Evolutionary conservation across 2,329 filamentous ascomycete genomes (phyloP), one percentile per base, ranked within the genome.

Genomic region (Xylariaceae sp.): DNA sequence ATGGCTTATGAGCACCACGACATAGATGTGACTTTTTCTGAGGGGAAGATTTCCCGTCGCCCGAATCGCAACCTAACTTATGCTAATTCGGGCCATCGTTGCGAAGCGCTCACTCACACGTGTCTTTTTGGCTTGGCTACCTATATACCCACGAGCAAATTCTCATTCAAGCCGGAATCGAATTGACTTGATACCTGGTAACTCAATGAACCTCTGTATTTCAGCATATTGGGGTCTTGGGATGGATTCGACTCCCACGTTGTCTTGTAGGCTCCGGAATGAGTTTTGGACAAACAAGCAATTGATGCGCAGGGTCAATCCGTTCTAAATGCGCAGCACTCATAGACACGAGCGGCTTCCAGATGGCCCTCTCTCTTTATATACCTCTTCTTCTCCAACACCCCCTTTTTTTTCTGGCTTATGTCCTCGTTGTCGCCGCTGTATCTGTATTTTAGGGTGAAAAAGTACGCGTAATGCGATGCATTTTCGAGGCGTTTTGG

Each of bases 171-270:
- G 62, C 23, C 23, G 23, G 23, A 30, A 30, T 30, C 23, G 23
- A 18, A 18, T 18, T 30, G 4, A 30, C 3, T 30, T 30, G 23
- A 65, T 5, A 1, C 53, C 45, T 57, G 58, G 57, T 64, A 66
- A 63, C 61, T 47, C 57, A 56, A 65, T 68, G 66, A 66, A 67
- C 62, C 66, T 53, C 2, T 53, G 55, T 62, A 50, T 53, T 66
- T 41, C 37, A 9, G 37, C 54, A 61, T 52, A 57, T 56, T 60
- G 56, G 49, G 54, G 54, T 49, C 53, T 41, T 52, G 23, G 23
- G 17, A 18, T 18, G 17, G 17, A 18, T 18, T 18, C 17, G 17
- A 18, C 17, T 18, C 17, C 17, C 17, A 18, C 17, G 17, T 18
- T 18, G 17, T 18, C 2, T 18, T 18, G 17, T 18, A 18, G 17